phyloP scores from a whole-genome alignment of 2,329 filamentous ascomycete species.

The Pseudopyrenochaeta lycopersici region DNA sequence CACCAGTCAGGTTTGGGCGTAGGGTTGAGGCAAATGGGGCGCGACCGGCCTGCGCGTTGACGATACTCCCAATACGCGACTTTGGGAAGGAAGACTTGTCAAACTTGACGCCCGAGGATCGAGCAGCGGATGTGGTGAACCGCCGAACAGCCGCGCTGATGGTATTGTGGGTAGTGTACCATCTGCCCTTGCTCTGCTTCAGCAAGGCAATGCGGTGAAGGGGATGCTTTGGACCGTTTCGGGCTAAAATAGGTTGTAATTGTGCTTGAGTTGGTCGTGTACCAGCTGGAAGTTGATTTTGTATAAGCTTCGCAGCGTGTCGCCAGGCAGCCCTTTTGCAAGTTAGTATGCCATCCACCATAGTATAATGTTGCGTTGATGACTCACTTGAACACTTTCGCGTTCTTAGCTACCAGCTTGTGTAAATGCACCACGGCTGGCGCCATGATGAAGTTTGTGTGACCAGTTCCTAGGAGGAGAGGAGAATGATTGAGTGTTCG shows the following conservation, averaged over 20 bases:
- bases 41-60: conserved; percentile 73
- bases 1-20: conserved; percentile 90
- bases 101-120: conserved; percentile 52
- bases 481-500: conserved; percentile 13
- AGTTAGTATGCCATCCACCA: conserved; percentile 20
- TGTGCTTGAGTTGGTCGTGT: conserved; percentile 56
- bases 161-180: conserved; percentile 66
- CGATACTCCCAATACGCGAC: conserved; percentile 64
- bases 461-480: conserved; percentile 23
- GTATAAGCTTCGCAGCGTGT: conserved; percentile 56
- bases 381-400: conserved; percentile 52
- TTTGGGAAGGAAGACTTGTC: conserved; percentile 64
- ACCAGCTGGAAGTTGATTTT: conserved; percentile 55
- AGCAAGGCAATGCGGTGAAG: conserved; percentile 69
- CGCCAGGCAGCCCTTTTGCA: conserved; percentile 59
- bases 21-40: conserved; percentile 89
- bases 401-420: conserved; percentile 52
- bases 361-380: background rate
- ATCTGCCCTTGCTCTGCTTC: conserved; percentile 70
- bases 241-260: conserved; percentile 68
- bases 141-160: conserved; percentile 57
- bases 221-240: conserved; percentile 65
- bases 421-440: conserved; percentile 50
- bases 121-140: conserved; percentile 61
- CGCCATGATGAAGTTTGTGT: conserved; percentile 44